A percentile compares a stretch with the other conserved stretches of the same genome.
These are phyloP conservation scores for Zopfochytrium polystomum DNA, from an alignment of 371 early-diverging fungal species.

Conservation along the genomic window DNA sequence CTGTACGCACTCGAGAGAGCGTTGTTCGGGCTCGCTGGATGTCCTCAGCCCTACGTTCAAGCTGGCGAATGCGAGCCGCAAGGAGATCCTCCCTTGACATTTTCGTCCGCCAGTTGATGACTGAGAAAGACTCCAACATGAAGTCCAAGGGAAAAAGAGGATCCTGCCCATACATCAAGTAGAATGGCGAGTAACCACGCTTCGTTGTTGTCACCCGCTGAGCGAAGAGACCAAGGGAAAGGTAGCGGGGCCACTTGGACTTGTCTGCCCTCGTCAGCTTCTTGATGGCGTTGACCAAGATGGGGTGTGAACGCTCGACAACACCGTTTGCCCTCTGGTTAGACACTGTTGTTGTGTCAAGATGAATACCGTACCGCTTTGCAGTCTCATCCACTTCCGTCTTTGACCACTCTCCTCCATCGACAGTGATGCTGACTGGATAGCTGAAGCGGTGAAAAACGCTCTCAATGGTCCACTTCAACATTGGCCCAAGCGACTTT, in stretches of 20 bases:
- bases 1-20: no score
- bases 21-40: not conserved
- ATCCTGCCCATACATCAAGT: conserved; percentile 9
- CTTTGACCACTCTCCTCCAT: conserved; percentile 10
- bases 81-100: conserved; percentile 12
- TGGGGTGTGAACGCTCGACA: conserved; percentile 7
- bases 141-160: conserved; percentile 12
- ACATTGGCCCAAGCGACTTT: not conserved
- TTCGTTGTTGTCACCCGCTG: not conserved
- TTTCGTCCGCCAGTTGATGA: not conserved
- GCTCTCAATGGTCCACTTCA: conserved; percentile 3
- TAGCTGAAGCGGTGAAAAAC: conserved; percentile 8
- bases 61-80: conserved; percentile 8
- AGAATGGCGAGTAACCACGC: conserved; percentile 1
- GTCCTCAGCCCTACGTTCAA: not conserved
- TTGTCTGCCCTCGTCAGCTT: not conserved
- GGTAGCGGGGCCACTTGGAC: not conserved
- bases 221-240: not conserved
- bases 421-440: conserved; percentile 4
- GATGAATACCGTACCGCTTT: conserved; percentile 1
- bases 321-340: conserved; percentile 10
- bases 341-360: not conserved
- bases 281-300: conserved; percentile 6
- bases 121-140: not conserved
- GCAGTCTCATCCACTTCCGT: no score